A percentile compares a stretch with the other conserved stretches of the same genome.
Conservation (phyloP, 2,329 filamentous ascomycete genomes). For the Stenocarpella maydis region DNA sequence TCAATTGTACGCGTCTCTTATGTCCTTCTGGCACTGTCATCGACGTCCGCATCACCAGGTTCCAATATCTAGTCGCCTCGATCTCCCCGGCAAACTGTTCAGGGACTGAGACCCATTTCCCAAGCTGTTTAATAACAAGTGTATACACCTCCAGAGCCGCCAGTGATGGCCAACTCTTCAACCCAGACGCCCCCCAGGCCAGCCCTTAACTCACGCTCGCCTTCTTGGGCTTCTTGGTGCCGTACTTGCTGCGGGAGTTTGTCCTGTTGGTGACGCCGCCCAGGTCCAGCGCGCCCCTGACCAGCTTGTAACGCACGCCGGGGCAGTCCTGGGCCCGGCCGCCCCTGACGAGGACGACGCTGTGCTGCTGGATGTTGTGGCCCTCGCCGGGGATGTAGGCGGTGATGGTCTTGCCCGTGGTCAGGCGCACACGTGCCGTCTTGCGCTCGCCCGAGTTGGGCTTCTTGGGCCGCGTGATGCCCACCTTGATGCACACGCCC, state of each 20-base stretch:
- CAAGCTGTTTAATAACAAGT: neutral
- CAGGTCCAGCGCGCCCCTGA: constrained; percentile 92
- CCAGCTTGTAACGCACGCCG: constrained; percentile 94
- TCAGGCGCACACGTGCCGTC: constrained; percentile 89
- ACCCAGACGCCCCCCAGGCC: neutral
- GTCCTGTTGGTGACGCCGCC: constrained; percentile 88
- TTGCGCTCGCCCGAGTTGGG: constrained; percentile 98
- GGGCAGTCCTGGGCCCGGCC: constrained; percentile 96
- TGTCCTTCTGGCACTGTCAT: neutral
- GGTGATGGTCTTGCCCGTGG: constrained; percentile 85
- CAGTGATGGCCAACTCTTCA: neutral
- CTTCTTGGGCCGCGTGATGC: constrained; percentile 95
- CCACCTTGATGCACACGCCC: constrained; percentile 94
- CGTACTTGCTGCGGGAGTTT: constrained; percentile 92
- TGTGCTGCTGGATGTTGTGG: constrained; percentile 99
- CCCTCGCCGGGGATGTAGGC: constrained; percentile 97
- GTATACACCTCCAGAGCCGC: neutral
- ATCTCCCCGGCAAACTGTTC: neutral
- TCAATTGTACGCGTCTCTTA: neutral
- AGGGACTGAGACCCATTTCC: neutral
- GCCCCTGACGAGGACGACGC: constrained; percentile 93
- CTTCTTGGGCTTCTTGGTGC: constrained; percentile 97
- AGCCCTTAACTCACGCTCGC: constrained; percentile 59
- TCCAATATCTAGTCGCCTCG: too few species aligned
- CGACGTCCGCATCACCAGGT: too few species aligned